These are phyloP conservation scores for Termitomyces sp. DNA, from an alignment of 768 basidiomycete genomes.

Conservation along the genomic window DNA sequence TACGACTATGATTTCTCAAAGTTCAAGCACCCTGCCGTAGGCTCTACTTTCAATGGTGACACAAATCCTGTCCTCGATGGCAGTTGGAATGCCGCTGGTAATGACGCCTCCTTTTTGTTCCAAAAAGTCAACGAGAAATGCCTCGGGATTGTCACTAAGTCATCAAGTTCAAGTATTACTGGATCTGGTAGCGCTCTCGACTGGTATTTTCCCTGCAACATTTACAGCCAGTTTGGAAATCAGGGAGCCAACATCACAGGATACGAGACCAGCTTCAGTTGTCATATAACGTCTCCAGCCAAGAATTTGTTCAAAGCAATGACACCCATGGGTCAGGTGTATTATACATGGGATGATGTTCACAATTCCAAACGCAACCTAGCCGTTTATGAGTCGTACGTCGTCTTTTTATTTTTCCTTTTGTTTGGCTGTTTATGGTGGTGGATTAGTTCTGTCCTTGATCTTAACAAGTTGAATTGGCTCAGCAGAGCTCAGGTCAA, in stretches of 20 bases:
- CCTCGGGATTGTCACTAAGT: conserved; percentile 65
- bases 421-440: neutral
- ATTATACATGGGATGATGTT: conserved; percentile 90
- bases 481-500: conserved; percentile 74
- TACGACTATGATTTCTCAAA: conserved; percentile 87
- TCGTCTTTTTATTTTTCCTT: conserved; percentile 10
- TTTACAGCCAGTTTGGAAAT: conserved; percentile 68
- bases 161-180: conserved; percentile 65
- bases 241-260: conserved; percentile 59
- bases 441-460: conserved; percentile 68
- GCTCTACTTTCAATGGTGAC: conserved; percentile 63
- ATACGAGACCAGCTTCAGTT: conserved; percentile 60
- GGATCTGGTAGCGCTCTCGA: conserved; percentile 56
- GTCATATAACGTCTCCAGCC: conserved; percentile 60
- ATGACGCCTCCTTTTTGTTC: conserved; percentile 92
- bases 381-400: conserved; percentile 92
- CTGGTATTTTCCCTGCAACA: conserved; percentile 99
- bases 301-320: conserved; percentile 45
- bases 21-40: conserved; percentile 78
- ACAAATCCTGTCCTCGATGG: conserved; percentile 81
- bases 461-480: conserved; percentile 82
- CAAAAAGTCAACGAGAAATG: conserved; percentile 89
- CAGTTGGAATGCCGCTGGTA: conserved; percentile 72
- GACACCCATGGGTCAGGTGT: conserved; percentile 75
- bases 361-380: conserved; percentile 63